Base-by-base conservation (phyloP, 192 early-diverging fungal species). In the Dissophora globulifera region DNA sequence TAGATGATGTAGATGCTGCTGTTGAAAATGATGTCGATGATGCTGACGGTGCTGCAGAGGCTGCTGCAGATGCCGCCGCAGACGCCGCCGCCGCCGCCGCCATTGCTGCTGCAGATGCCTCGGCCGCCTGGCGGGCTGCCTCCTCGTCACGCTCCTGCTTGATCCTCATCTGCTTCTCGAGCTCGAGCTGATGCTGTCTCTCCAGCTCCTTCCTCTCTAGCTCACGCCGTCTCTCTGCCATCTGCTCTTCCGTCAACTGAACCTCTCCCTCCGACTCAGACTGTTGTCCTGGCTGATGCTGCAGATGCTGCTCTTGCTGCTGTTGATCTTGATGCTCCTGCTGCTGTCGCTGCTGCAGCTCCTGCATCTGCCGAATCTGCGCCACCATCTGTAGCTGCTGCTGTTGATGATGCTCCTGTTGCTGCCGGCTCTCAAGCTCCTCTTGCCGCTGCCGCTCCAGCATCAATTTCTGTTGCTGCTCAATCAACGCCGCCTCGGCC, bases 391-490 rank as follows among this genome's bases (percentile, higher is more conserved):
- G 53, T 8, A 54, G 52, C 45, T 59, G 62, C 41, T 26, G 52
- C 29, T 47, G 53, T 8, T 57, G 52, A 32, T 59, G 62, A 27
- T 26, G 52, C 43, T 54, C 45, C 25, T 61, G 25, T 22, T 47
- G 6, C 32, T 67, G 46, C 29, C 38, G 42, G 27, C 51, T 57
- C 15, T 61, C 59, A 7, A 52, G 32, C n/a, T 63, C 70, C 27
- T 74, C 70, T n/a, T 57, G 60, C 4, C 70, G 47, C 3, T 46
- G 56, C 13, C 62, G 53, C 26, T 74, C 70, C 38, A 74, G 43
- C 31, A 75, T 75, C 42, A 75, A 26, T 5, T 51, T 58, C 30
- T 75, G 71, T 27, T 75, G 71, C 15, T 65, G 62, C 17, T 75
- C 71, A 41, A 75, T 75, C 50, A 75, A 26, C 17, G 47, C 50